Evolutionary conservation across 495 filamentous ascomycete species (phyloP), one percentile per base, ranked within the genome.

Genomic region (Penicillium arizonense): DNA sequence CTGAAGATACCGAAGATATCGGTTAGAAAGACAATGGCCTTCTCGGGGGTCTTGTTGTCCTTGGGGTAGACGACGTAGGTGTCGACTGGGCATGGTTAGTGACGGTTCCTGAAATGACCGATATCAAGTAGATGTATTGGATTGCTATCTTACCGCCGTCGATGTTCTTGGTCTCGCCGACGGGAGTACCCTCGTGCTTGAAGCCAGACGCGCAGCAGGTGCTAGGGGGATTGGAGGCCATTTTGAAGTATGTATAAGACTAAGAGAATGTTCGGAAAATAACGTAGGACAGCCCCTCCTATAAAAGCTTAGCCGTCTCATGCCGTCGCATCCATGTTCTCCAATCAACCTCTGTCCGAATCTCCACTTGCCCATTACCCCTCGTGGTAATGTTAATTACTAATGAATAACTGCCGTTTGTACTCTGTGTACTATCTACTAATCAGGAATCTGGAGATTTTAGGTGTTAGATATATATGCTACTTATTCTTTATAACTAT

Each of bases 1-100:
- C 81, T 73, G 77, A 83, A 90, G 68, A 89, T 81, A 53, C 87
- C 81, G 60, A 89, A 79, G 60, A 89, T 79, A 57, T 91, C 87
- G 33, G 83, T 79, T 37, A 89, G 58, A 66, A 74, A 64, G 52
- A 77, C 14, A 47, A 77, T 53, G 37, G 69, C 73, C 57, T 71
- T 75, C 16, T 75, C 70, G 38, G 73, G 58, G 40, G 40, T 67
- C 61, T 71, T 74, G 73, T 47, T 68, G 53, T 64, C 60, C 61
- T 73, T 68, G 50, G 75, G 73, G 59, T 65, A 69, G 50, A 59
- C 55, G 46, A 77, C 57, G 57, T 77, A 77, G 56, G 71, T 73
- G 18, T 70, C 53, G 54, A 73, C 75, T 77, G 47, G 3, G 14
- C 14, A 16, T 8, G 33, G 30, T 46, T 35, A n/a, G 16, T 16